Evolutionary conservation across 176 grass and related monocot species (phyloP), one percentile per base, ranked within the genome.

Genomic region (Coix lacrymajobi): DNA sequence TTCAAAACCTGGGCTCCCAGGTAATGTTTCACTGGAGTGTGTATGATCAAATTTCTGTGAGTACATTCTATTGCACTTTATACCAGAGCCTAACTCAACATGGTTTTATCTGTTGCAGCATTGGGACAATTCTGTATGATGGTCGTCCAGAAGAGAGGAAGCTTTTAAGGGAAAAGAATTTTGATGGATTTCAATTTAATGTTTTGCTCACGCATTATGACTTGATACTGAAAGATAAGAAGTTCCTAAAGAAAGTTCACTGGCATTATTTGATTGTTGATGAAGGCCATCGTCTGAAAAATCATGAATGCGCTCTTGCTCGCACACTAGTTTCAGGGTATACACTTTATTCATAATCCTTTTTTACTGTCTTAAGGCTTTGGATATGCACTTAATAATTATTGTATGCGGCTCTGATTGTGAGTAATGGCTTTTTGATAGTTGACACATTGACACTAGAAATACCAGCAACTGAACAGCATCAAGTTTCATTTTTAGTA

Each of bases 141-240:
- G 96, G 96, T 39, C 96, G 96, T 79, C 93, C 93, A 66, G 96
- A 99, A 62, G 90, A 99, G 76, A 93, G 96, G 84, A 99, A 92
- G 81, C 73, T 83, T 81, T 85, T 92, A 82, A 93, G 96, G 80
- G 96, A 99, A 83, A 82, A 90, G 30, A 87, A 93, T 78, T 92
- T 93, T 71, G 83, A 89, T 80, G 87, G 87, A 32, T 65, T 86
- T 29, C 90, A 96, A 73, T 99, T 94, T 84, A 94, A 89, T 69
- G 96, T 96, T 85, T 88, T 99, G 91, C 88, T 99, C 43, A 99
- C 96, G 2, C 96, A 99, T 86, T 99, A 99, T 88, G 96, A 99
- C 87, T 87, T 99, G 61, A 96, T 99, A 99, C 81, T 99, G 87
- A 99, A 95, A 90, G 96, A 99, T 81, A 96, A 96, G 86, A 93